Conservation (phyloP, 208 protist species). For the Leishmania turanica region DNA sequence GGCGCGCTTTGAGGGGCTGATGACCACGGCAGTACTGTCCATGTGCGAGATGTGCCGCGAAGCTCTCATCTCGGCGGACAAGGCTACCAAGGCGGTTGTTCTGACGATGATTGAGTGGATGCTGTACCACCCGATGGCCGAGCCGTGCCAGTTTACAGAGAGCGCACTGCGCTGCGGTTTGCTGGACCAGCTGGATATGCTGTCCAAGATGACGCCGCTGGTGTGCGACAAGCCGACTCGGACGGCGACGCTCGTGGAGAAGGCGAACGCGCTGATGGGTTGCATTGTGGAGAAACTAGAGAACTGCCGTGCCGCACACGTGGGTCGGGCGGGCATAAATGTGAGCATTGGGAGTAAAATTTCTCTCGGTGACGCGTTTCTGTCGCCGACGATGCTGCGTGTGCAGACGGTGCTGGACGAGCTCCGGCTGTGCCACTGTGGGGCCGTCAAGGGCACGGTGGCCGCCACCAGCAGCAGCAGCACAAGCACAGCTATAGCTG, state of each 20-base stretch:
- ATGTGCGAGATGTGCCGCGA: conserved; percentile 86
- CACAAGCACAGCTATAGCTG: background rate
- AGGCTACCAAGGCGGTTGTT: conserved; percentile 77
- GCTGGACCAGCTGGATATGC: conserved; percentile 49
- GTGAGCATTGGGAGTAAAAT: conserved; percentile 9
- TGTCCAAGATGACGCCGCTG: conserved; percentile 41
- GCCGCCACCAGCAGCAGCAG: background rate
- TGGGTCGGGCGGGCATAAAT: conserved; percentile 3
- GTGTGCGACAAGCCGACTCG: conserved; percentile 49
- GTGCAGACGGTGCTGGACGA: conserved; percentile 27
- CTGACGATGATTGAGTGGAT: conserved; percentile 90
- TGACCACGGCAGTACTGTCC: conserved; percentile 59
- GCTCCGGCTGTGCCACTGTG: conserved; percentile 18
- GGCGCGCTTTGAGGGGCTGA: conserved; percentile 42
- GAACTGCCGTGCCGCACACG: conserved; percentile 5
- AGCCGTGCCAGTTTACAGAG: conserved; percentile 51
- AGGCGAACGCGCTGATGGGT: conserved; percentile 28
- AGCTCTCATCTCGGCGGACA: conserved; percentile 68
- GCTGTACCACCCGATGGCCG: conserved; percentile 51
- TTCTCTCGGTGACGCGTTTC: conserved; percentile 11
- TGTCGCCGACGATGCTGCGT: conserved; percentile 22
- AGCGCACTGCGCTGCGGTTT: conserved; percentile 71
- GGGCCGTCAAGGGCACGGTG: background rate
- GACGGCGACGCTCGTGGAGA: conserved; percentile 48
- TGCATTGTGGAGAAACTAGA: conserved; percentile 37